Base-by-base conservation (phyloP, 139 green algal genomes). In the Mychonastes homosphaera region DNA sequence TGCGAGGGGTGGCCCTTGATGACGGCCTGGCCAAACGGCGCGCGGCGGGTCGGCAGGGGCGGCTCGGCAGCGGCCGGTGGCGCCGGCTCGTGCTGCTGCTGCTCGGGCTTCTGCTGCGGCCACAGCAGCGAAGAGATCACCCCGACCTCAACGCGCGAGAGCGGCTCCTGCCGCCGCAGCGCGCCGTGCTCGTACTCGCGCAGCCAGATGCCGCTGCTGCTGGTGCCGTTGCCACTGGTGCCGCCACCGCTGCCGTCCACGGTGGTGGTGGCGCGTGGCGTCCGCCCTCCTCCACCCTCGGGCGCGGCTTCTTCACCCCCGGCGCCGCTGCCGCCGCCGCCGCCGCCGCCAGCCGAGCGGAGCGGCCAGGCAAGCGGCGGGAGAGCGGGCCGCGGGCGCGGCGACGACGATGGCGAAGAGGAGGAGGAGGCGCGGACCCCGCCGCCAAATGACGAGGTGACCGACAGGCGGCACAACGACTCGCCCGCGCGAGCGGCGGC, bases 1-100 rank as follows among this genome's bases (percentile, higher is more conserved):
- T 98, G 98, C 36, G 73, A 88, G 35, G 58, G 48, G 67, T 95
- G 84, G 38, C 75, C 75, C 62, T 82, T 82, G 68, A 79, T 79
- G 6, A 82, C 58, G 36, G 79, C 67, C 64, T 77, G 63, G 1
- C 75, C 75, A 33, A 74, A 46, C 62, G n/a, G n/a, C n/a, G n/a
- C n/a, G n/a, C n/a, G n/a, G n/a, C n/a, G n/a, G 38, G 15, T n/a
- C 13, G 8, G 43, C 43, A 30, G 43, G 24, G 43, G n/a, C 24
- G 15, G 12, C 12, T 50, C 8, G 27, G 27, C 1, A 21, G 43
- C 43, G 16, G 38, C 38, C 38, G 16, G 1, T 44, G 1, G 38
- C 38, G 40, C 3, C 21, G 40, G 3, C 18, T 19, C 3, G n/a
- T 4, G n/a, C n/a, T n/a, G n/a, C n/a, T n/a, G n/a, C n/a, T n/a